Percentiles rank a stretch among this genome's conserved stretches.
Evolutionary conservation across 345 rosid species (phyloP).

Genomic region (Heritiera littoralis): DNA sequence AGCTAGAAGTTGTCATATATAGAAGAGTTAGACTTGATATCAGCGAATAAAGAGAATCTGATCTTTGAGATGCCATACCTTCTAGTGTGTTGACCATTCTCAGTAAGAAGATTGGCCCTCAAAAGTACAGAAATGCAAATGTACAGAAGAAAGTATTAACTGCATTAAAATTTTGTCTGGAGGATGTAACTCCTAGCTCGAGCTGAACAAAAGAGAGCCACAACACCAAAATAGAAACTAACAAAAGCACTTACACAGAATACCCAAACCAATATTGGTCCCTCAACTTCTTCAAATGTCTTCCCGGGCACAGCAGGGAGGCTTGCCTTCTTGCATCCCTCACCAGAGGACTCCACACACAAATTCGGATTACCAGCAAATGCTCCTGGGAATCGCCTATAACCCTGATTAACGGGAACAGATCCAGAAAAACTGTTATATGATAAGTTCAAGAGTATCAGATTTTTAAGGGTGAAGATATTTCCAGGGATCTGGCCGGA

Average conservation of each 20-base stretch:
- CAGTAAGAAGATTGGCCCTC: neutral
- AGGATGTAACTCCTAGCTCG: constrained; percentile 67
- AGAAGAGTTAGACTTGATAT: neutral
- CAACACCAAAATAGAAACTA: constrained; percentile 64
- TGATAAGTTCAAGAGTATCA: constrained; percentile 62
- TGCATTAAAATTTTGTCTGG: constrained; percentile 46
- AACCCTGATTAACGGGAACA: constrained; percentile 58
- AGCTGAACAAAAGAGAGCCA: constrained; percentile 62
- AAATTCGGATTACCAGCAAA: constrained; percentile 77
- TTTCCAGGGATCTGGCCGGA: constrained; percentile 66
- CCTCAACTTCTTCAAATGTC: constrained; percentile 62
- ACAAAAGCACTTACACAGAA: constrained; percentile 73
- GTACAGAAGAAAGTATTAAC: neutral
- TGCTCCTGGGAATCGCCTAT: constrained; percentile 75
- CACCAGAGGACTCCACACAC: constrained; percentile 57
- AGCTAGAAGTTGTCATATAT: neutral
- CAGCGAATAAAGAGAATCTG: neutral
- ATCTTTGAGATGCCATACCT: constrained; percentile 15
- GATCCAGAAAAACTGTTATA: constrained; percentile 78
- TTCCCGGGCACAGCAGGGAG: constrained; percentile 43
- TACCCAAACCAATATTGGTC: constrained; percentile 68
- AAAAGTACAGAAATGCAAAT: neutral
- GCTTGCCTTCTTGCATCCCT: constrained; percentile 47
- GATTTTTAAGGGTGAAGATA: constrained; percentile 52
- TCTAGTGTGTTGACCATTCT: neutral